A percentile compares a stretch with the other conserved stretches of the same genome.
These are phyloP conservation scores for Acorus gramineus DNA, from an alignment of 106 monocot genomes.

Conservation along the genomic window DNA sequence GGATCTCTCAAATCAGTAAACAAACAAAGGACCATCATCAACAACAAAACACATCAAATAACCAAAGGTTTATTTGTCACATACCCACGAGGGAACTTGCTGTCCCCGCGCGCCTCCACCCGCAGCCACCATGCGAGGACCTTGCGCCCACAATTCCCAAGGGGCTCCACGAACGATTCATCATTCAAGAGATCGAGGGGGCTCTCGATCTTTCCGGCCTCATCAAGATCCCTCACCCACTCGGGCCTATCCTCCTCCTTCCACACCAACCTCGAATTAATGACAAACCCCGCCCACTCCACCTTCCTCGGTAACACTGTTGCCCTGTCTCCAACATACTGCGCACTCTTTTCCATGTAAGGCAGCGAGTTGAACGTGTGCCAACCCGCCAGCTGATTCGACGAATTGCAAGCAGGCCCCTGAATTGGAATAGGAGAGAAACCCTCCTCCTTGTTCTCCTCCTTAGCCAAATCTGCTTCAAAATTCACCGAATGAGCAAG, in stretches of 20 bases:
- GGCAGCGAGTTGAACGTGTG: constrained; percentile 60
- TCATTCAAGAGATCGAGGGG: constrained; percentile 59
- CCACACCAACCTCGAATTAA: constrained; percentile 81
- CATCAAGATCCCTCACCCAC: constrained; percentile 58
- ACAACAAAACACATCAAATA: constrained; percentile 11
- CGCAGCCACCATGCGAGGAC: constrained; percentile 79
- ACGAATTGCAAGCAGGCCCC: constrained; percentile 75
- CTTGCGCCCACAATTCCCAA: constrained; percentile 81
- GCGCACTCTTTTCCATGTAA: constrained; percentile 26
- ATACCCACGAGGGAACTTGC: constrained; percentile 72
- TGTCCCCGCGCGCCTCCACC: constrained; percentile 63
- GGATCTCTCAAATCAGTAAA: neutral
- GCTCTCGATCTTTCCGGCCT: constrained; percentile 29
- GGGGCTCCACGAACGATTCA: constrained; percentile 49
- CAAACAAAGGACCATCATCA: neutral
- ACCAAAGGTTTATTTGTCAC: too few species aligned
- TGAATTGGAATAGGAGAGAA: constrained; percentile 49
- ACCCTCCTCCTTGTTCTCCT: constrained; percentile 22
- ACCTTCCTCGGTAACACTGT: constrained; percentile 44
- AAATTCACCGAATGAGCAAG: constrained; percentile 46
- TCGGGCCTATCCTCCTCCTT: constrained; percentile 40
- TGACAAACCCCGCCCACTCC: constrained; percentile 85
- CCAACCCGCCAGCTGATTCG: constrained; percentile 59
- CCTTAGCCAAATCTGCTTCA: neutral
- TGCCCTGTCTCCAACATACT: constrained; percentile 43